Conservation (phyloP, 2,329 filamentous ascomycete genomes). For the Lachnellula occidentalis region DNA sequence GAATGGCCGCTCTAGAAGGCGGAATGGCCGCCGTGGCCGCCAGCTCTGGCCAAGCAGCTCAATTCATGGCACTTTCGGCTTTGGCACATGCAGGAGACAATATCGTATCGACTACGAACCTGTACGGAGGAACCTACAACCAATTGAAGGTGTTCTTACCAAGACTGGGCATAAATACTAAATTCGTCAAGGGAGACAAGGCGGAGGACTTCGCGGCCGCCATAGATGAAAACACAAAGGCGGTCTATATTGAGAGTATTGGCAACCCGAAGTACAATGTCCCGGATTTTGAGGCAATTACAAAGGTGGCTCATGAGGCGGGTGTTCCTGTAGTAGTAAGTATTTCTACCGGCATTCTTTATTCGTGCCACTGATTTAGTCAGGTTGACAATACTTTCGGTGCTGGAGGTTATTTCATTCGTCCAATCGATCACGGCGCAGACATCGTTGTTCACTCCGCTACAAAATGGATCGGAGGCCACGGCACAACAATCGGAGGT, state of each 20-base stretch:
- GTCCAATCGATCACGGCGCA: conserved; percentile 83
- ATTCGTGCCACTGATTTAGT: conserved; percentile 4
- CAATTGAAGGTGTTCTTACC: conserved; percentile 90
- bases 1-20: conserved; percentile 90
- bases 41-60: conserved; percentile 81
- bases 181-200: conserved; percentile 79
- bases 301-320: conserved; percentile 67
- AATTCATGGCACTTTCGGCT: conserved; percentile 82
- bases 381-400: conserved; percentile 93
- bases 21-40: conserved; percentile 82
- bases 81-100: conserved; percentile 89
- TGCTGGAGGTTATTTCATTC: conserved; percentile 81
- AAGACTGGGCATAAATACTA: conserved; percentile 80
- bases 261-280: conserved; percentile 93
- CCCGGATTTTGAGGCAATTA: conserved; percentile 83
- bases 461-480: conserved; percentile 95
- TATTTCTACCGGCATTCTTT: conserved; percentile 8
- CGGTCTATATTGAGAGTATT: conserved; percentile 80
- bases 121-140: conserved; percentile 96
- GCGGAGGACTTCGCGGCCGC: conserved; percentile 71
- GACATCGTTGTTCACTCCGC: conserved; percentile 93
- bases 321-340: conserved; percentile 50
- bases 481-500: conserved; percentile 87
- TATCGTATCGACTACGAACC: conserved; percentile 82
- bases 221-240: conserved; percentile 92